These are phyloP conservation scores for Pleurotus tuoliensis DNA, from an alignment of 768 basidiomycete genomes.

Conservation along the genomic window DNA sequence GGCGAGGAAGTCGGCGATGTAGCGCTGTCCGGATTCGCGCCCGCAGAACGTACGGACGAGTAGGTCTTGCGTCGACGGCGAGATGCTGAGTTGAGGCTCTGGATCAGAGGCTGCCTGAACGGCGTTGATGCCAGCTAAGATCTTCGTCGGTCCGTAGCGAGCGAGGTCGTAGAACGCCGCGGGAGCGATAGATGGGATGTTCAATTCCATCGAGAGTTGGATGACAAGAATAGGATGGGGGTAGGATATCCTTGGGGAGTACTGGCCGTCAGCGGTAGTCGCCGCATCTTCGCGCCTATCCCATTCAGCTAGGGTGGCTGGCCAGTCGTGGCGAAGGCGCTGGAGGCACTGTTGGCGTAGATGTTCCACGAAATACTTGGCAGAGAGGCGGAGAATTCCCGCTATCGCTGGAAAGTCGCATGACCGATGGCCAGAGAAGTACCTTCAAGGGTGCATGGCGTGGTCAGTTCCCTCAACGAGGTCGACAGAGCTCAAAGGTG, in stretches of 20 bases:
- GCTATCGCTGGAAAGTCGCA: conserved; percentile 58
- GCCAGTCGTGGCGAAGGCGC: conserved; percentile 64
- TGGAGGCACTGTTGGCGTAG: conserved; percentile 58
- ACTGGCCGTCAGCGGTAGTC: conserved; percentile 46
- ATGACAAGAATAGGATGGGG: conserved; percentile 71
- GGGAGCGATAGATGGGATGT: conserved; percentile 53
- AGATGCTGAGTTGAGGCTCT: conserved; percentile 8
- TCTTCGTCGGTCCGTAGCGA: conserved; percentile 69
- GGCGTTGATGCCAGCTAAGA: conserved; percentile 46
- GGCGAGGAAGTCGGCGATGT: conserved; percentile 57
- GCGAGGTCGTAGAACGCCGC: conserved; percentile 73
- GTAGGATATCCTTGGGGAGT: conserved; percentile 53
- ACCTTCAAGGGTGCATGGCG: conserved; percentile 30
- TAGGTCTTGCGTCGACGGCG: conserved; percentile 26
- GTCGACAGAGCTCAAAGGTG: too few species aligned
- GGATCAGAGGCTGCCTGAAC: conserved; percentile 11
- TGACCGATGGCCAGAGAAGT: conserved; percentile 40
- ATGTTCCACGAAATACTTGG: conserved; percentile 72
- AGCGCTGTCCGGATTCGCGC: conserved; percentile 61
- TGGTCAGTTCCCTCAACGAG: neutral
- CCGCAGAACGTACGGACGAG: conserved; percentile 50
- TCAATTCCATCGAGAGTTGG: conserved; percentile 64
- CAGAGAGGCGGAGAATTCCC: conserved; percentile 65
- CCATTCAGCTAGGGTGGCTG: conserved; percentile 63
- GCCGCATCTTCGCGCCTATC: conserved; percentile 59